Conservation (phyloP, 208 protist genomes). For the Acanthamoeba sp. region DNA sequence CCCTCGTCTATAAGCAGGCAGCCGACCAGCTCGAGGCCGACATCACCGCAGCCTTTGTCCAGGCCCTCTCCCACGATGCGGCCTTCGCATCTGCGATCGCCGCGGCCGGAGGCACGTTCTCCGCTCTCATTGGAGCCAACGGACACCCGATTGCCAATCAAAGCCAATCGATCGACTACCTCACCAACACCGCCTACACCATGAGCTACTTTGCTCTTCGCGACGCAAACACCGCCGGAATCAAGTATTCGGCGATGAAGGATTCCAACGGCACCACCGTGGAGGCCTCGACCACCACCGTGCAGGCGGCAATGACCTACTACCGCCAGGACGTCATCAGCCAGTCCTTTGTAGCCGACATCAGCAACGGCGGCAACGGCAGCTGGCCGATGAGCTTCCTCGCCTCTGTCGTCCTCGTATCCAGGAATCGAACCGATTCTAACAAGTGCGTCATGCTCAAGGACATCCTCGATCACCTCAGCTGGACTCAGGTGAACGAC, state of each 20-base stretch:
- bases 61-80: background rate
- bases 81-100: background rate
- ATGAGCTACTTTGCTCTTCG: background rate
- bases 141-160: background rate
- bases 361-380: background rate
- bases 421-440: background rate
- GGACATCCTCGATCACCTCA: background rate
- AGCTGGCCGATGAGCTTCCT: conserved; percentile 18
- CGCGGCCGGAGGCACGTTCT: background rate
- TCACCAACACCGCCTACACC: background rate
- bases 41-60: background rate
- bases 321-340: background rate
- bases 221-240: background rate
- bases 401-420: background rate
- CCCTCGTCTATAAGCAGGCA: background rate
- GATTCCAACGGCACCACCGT: background rate
- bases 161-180: background rate
- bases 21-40: background rate
- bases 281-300: background rate
- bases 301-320: conserved; percentile 12
- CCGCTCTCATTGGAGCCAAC: background rate
- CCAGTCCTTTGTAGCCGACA: background rate
- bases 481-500: conserved; percentile 31
- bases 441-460: background rate
- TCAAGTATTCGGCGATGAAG: background rate